Percentiles rank a stretch among this genome's conserved stretches.
These are phyloP conservation scores for Globisporangium perplexum DNA, from an alignment of 352 stramenopile species.

Conservation along the genomic window DNA sequence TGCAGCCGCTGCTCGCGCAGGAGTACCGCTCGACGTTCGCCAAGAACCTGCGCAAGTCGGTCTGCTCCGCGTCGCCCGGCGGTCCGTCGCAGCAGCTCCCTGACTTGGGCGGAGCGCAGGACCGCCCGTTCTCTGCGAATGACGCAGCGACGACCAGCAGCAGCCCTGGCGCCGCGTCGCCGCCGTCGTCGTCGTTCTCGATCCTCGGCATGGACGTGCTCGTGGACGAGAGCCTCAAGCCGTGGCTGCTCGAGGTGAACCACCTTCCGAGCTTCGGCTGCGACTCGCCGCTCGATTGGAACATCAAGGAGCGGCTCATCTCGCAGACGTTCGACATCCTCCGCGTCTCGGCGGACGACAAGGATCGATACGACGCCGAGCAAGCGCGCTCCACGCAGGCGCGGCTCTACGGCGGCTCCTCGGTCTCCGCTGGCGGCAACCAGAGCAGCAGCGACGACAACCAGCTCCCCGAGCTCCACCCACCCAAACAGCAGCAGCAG, in stretches of 20 bases:
- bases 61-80: constrained; percentile 27
- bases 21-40: constrained; percentile 90
- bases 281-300: constrained; percentile 92
- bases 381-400: constrained; percentile 54
- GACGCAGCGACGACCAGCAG: not conserved
- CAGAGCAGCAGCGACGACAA: constrained; percentile 8
- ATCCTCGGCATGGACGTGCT: constrained; percentile 97
- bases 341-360: constrained; percentile 73
- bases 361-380: constrained; percentile 65
- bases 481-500: constrained; percentile 1
- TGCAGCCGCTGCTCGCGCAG: constrained; percentile 89
- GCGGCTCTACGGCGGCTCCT: constrained; percentile 48
- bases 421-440: not conserved
- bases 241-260: constrained; percentile 97
- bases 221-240: constrained; percentile 92
- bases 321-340: constrained; percentile 89
- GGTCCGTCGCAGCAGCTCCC: constrained; percentile 6
- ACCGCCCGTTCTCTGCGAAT: constrained; percentile 14
- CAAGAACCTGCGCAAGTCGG: constrained; percentile 64
- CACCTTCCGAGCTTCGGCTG: constrained; percentile 94
- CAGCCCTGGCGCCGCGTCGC: not conserved
- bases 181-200: constrained; percentile 78
- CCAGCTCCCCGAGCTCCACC: constrained; percentile 9
- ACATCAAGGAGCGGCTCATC: constrained; percentile 94
- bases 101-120: not conserved